phyloP scores from a whole-genome alignment of 768 basidiomycete species.

The Steccherinum ochraceum region DNA sequence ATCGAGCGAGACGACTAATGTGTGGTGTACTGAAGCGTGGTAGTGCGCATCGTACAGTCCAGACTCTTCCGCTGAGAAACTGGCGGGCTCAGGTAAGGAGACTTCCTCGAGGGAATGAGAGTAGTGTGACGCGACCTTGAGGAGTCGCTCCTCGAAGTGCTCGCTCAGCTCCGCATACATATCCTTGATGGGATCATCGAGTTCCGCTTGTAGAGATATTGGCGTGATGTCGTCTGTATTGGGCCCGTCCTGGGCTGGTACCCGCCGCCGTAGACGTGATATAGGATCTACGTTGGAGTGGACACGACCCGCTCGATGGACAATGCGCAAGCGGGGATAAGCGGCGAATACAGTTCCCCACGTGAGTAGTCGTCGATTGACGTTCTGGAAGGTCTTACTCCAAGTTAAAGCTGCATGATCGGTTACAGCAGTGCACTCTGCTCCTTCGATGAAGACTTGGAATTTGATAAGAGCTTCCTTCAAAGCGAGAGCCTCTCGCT shows the following conservation, averaged over 20 bases:
- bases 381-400: slow-evolving; percentile 24
- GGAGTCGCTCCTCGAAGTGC: no score
- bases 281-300: slow-evolving; percentile 37
- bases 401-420: slow-evolving; percentile 35
- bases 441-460: slow-evolving; percentile 18
- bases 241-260: slow-evolving; percentile 19
- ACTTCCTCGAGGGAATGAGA: neutral
- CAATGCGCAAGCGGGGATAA: slow-evolving; percentile 28
- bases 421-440: slow-evolving; percentile 14
- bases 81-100: neutral
- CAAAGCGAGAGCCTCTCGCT: slow-evolving; percentile 46
- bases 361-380: slow-evolving; percentile 31
- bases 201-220: neutral
- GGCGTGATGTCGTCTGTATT: no score
- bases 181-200: neutral
- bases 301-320: slow-evolving; percentile 31
- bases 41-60: neutral
- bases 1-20: neutral
- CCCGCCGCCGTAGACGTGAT: slow-evolving; percentile 21
- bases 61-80: neutral
- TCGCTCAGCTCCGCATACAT: neutral
- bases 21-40: neutral
- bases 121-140: no score
- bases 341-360: slow-evolving; percentile 21
- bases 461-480: slow-evolving; percentile 25